A percentile compares a stretch with the other conserved stretches of the same genome.
These are phyloP conservation scores for Pulveroboletus sp. DNA, from an alignment of 768 basidiomycete species.

Conservation along the genomic window DNA sequence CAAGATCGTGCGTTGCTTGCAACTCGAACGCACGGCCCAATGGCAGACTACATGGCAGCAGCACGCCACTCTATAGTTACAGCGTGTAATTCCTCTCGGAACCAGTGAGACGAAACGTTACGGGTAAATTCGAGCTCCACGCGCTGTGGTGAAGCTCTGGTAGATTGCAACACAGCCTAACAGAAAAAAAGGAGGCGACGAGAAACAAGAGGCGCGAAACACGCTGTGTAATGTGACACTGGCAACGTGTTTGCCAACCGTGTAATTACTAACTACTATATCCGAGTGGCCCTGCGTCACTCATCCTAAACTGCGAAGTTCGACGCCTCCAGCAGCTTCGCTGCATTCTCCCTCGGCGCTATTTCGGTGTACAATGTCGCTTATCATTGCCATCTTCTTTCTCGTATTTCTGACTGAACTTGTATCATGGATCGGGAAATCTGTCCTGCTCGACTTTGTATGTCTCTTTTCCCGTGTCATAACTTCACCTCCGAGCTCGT, in stretches of 20 bases:
- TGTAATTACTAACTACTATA: slow-evolving; percentile 1
- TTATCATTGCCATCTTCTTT: slow-evolving; percentile 76
- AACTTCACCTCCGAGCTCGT: slow-evolving; percentile 2
- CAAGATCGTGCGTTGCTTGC: no score
- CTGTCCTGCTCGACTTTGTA: slow-evolving; percentile 78
- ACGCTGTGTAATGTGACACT: no score
- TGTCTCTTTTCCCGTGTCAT: slow-evolving; percentile 30
- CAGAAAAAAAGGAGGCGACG: no score
- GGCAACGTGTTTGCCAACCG: slow-evolving; percentile 17
- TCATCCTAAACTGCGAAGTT: not conserved
- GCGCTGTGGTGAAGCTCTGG: no score
- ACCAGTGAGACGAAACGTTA: no score
- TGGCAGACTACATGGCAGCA: no score
- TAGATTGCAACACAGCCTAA: no score
- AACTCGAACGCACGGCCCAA: no score
- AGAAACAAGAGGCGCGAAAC: no score
- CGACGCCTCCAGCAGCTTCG: not conserved
- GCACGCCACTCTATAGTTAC: no score
- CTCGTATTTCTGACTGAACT: slow-evolving; percentile 81
- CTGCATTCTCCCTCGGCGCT: slow-evolving; percentile 1
- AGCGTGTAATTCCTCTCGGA: no score
- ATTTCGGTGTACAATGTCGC: slow-evolving; percentile 50
- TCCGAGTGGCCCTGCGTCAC: not conserved
- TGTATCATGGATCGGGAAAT: slow-evolving; percentile 84
- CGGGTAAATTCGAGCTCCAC: no score